Percentiles rank a stretch among this genome's conserved stretches.
Conservation (phyloP, 2,329 filamentous ascomycete genomes). For the Botrytis fragariae region DNA sequence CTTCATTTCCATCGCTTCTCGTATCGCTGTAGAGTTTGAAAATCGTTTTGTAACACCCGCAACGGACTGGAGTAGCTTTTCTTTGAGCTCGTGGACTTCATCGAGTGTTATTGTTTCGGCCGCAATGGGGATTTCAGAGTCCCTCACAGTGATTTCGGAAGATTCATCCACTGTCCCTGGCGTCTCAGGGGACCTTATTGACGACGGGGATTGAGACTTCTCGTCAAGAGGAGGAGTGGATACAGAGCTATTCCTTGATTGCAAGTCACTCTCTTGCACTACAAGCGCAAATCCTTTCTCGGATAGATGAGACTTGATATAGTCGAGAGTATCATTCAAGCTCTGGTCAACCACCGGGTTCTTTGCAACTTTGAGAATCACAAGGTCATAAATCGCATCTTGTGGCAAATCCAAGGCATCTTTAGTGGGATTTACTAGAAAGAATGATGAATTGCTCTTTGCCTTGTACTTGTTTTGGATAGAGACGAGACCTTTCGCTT, state of each 20-base stretch:
- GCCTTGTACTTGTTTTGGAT: background rate
- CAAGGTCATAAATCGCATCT: background rate
- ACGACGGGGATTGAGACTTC: background rate
- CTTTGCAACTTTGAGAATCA: background rate
- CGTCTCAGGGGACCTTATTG: background rate
- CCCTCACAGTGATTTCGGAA: background rate
- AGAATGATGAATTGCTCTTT: constrained; percentile 16
- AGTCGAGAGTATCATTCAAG: background rate
- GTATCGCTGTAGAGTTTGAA: background rate
- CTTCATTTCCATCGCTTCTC: background rate
- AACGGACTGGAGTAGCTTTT: background rate
- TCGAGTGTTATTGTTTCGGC: background rate
- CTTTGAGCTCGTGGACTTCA: background rate
- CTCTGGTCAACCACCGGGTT: background rate
- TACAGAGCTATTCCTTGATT: background rate
- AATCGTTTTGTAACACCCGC: background rate
- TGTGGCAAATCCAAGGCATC: background rate
- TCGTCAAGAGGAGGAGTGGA: background rate
- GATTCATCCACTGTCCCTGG: background rate
- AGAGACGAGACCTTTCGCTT: constrained; percentile 14
- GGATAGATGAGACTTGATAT: background rate
- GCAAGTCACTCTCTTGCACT: background rate
- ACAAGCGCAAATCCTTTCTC: background rate
- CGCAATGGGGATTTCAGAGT: background rate
- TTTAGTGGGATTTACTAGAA: background rate